phyloP scores from a whole-genome alignment of 2,329 filamentous ascomycete genomes.

The Trichoderma sp. region DNA sequence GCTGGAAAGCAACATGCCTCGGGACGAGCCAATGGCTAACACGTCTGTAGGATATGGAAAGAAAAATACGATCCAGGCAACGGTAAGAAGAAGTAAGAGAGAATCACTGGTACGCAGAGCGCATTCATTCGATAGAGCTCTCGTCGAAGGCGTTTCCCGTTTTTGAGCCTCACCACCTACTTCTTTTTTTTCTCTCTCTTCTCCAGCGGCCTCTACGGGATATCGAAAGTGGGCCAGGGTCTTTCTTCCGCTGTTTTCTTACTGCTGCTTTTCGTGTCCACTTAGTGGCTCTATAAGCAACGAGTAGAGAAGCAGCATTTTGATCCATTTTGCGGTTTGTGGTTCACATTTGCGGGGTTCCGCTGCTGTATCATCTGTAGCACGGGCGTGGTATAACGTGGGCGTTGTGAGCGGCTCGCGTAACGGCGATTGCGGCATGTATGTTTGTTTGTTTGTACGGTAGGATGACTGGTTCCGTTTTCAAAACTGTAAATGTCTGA shows the following conservation, averaged over 20 bases:
- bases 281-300: conserved; percentile 3
- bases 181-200: background rate
- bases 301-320: background rate
- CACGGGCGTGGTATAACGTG: conserved; percentile 7
- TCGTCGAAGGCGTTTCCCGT: background rate
- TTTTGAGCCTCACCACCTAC: background rate
- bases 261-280: conserved; percentile 5
- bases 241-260: background rate
- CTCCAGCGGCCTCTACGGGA: conserved; percentile 12
- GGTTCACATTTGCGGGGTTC: conserved; percentile 29
- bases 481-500: background rate
- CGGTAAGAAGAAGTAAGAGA: conserved; percentile 45
- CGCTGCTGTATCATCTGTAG: conserved; percentile 17
- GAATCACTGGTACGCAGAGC: conserved; percentile 7
- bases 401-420: conserved; percentile 21
- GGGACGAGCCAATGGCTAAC: conserved; percentile 11
- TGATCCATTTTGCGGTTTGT: conserved; percentile 17
- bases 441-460: conserved; percentile 3
- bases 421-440: conserved; percentile 25
- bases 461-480: background rate
- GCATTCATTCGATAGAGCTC: conserved; percentile 1
- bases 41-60: conserved; percentile 83
- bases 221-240: background rate
- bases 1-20: background rate
- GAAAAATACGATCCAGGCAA: conserved; percentile 76